phyloP scores from a whole-genome alignment of 441 rosid genomes.

The Populus hybrid region DNA sequence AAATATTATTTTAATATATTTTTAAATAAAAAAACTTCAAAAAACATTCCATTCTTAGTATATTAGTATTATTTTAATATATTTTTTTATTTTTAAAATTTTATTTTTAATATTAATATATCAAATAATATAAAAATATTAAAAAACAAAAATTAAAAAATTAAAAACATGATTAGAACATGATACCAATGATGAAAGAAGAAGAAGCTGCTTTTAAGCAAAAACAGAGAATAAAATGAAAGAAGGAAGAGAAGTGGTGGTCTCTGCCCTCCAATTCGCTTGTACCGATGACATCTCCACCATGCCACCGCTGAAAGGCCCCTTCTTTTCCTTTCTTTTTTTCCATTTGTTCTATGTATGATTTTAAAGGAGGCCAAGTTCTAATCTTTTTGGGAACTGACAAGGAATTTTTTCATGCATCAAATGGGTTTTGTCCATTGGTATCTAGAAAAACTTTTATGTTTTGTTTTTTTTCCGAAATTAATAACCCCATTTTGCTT shows the following conservation, averaged over 20 bases:
- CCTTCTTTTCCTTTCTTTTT: not conserved
- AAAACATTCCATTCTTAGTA: no score
- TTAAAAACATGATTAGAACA: no score
- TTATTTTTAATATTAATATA: no score
- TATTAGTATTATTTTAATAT: no score
- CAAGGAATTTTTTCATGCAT: not conserved
- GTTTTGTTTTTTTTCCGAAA: not conserved
- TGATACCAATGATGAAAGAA: not conserved
- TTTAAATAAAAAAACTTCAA: no score
- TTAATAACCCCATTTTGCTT: no score
- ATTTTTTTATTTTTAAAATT: no score
- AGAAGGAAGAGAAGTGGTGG: conserved; percentile 38
- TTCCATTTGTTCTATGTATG: not conserved
- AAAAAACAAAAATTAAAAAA: not conserved
- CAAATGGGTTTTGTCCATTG: not conserved
- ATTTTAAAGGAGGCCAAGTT: not conserved
- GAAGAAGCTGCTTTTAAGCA: not conserved
- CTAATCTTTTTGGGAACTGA: not conserved
- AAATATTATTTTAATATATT: no score
- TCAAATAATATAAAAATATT: not conserved
- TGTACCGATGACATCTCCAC: conserved; percentile 63
- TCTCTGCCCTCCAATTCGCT: conserved; percentile 63
- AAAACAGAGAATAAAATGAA: not conserved
- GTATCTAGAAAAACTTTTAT: not conserved
- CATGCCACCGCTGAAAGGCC: conserved; percentile 61